Base-by-base conservation (phyloP, 2,329 filamentous ascomycete genomes). In the Claviceps pazoutovae region DNA sequence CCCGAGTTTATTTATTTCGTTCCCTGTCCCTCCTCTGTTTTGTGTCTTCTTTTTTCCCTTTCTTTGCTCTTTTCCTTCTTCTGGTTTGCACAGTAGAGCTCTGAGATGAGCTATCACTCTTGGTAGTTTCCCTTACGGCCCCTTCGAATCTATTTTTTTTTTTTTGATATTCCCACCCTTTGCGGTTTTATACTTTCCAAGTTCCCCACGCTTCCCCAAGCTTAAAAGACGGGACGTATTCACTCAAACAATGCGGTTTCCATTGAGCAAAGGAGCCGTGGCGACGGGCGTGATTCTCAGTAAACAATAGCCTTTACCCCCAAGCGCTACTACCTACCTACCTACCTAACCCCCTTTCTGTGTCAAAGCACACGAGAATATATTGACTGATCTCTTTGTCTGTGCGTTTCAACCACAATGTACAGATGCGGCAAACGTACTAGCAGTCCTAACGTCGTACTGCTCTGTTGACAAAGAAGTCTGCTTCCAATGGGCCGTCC, bases 401-500 rank as follows among this genome's bases (percentile, higher is more conserved):
- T 49, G 7, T n/a, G 7, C 30, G n/a, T 21, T 23, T 21, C 14
- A 2, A 39, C 37, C 14, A n/a, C 4, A 13, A 30, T 26, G 4
- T 17, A 23, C 38, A 66, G 64, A 57, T 48, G 55, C 54, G 9
- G 49, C 53, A 16, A 53, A 51, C 11, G 54, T 55, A 17, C 58
- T 53, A 5, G 64, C 64, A 46, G 58, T 58, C 26, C 61, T 64
- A 21, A 57, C 61, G 3, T 60, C 64, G 4, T 65, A 66, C 57
- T 80, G 76, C 57, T 68, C 74, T 43, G 60, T 60, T 2, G 56
- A 60, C 49, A 57, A 66, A n/a, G 30, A 53, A 26, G 62, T 80
- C 42, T 82, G 79, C 64, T 81, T 73, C 64, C 67, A 68, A 54
- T 71, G 83, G 56, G 79, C 69, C 44, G 72, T 83, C 2, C 80